Percentiles rank a stretch among this genome's conserved stretches.
Conservation (phyloP, 331 rosid species). For the Pyrus hybrid region DNA sequence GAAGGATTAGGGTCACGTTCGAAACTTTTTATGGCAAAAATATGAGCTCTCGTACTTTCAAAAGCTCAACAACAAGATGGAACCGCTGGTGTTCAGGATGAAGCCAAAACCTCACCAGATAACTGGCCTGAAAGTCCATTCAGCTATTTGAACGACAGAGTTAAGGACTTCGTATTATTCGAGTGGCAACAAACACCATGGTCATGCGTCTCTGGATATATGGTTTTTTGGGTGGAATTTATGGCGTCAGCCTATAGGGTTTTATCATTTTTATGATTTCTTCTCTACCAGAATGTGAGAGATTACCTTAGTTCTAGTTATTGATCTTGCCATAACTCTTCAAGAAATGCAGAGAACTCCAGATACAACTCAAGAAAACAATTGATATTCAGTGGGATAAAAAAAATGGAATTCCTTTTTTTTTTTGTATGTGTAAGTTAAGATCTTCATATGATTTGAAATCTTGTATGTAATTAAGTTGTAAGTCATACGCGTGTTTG, state of each 20-base stretch:
- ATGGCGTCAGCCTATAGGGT: too few species aligned
- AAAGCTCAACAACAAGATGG: background rate
- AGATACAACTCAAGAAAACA: background rate
- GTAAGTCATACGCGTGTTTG: too few species aligned
- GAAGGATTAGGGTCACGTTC: slow-evolving; percentile 10
- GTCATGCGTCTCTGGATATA: background rate
- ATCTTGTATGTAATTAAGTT: too few species aligned
- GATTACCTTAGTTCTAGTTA: background rate
- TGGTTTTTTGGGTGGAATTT: too few species aligned
- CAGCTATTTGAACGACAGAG: background rate
- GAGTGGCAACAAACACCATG: background rate
- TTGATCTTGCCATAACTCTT: background rate
- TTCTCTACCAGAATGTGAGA: too few species aligned
- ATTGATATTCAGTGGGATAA: background rate
- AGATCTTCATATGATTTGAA: too few species aligned
- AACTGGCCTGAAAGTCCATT: background rate
- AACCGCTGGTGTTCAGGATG: background rate
- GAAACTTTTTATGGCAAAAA: slow-evolving; percentile 15
- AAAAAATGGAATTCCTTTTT: too few species aligned
- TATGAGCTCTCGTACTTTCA: background rate
- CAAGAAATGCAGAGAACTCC: background rate
- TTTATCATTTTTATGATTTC: too few species aligned
- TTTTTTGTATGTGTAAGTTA: too few species aligned
- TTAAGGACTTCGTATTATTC: background rate
- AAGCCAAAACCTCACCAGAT: background rate